Evolutionary conservation across 805 yeast species (phyloP), one percentile per base, ranked within the genome.

Genomic region (Cyberlindnera xishuangbannaensis): DNA sequence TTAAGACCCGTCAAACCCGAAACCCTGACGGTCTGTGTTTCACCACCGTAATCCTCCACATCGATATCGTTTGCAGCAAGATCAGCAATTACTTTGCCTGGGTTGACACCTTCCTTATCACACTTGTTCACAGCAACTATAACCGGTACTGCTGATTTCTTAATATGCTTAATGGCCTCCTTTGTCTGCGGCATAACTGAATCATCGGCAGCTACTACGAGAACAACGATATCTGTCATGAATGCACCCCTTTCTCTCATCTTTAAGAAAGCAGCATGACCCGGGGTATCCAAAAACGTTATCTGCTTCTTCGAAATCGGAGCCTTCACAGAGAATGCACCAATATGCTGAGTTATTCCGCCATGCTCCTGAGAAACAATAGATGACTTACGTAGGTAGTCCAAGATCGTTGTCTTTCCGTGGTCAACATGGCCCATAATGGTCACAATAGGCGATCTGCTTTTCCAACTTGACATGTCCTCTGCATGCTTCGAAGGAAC

Each of bases 401-500:
- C 98, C 35, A 92, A 68, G 40, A 92, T 79, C 0, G 98, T 90
- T 2, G 98, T 92, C 56, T 92, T 92, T 3, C 98, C 98, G 53
- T 92, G 98, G 58, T 92, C 98, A 19, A 92, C 98, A 57, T 92
- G 98, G 3, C 98, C 98, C 97, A 92, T 92, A 33, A 92, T 84
- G 0, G 98, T 88, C 5, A 92, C 97, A 16, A 92, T 81, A 0
- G 98, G 98, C 0, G 98, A 87, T 44, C 97, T 65, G 6, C 78
- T 67, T 28, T 73, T 75, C 42, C 81, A 55, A 15, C 59, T 50
- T 2, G 40, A 36, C 5, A 61, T 66, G 2, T 62, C 53, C 14
- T 51, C 47, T 0, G 62, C 48, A 8, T 48, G 40, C 0, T 77
- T 73, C 12, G 71, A 66, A 13, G 85, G 76, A 41, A 78, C 74